A percentile compares a stretch with the other conserved stretches of the same genome.
These are phyloP conservation scores for Schizosaccharomyces lindneri DNA, from an alignment of 805 yeast genomes.

Conservation along the genomic window DNA sequence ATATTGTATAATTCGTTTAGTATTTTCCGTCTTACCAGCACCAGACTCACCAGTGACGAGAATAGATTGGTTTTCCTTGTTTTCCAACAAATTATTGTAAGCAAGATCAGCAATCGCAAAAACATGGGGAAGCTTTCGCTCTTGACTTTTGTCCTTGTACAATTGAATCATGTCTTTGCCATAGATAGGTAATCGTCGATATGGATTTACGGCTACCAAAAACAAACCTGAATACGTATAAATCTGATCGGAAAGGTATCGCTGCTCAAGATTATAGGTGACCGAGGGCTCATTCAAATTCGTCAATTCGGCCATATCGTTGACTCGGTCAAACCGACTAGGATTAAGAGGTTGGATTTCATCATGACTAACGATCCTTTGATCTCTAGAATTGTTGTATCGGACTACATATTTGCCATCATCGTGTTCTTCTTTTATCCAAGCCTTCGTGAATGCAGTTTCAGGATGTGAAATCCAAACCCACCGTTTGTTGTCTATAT, in stretches of 20 bases:
- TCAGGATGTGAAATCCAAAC: slow-evolving; percentile 57
- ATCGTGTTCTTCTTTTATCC: slow-evolving; percentile 18
- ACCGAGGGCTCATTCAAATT: slow-evolving; percentile 88
- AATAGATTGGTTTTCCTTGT: slow-evolving; percentile 61
- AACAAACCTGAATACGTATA: slow-evolving; percentile 80
- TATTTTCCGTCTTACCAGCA: slow-evolving; percentile 95
- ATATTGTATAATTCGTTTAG: slow-evolving; percentile 82
- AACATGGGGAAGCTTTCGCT: slow-evolving; percentile 53
- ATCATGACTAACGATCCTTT: not conserved
- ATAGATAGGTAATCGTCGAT: slow-evolving; percentile 49
- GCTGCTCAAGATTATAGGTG: slow-evolving; percentile 50
- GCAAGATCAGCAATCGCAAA: slow-evolving; percentile 78
- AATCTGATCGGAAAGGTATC: slow-evolving; percentile 57
- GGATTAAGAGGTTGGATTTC: slow-evolving; percentile 43
- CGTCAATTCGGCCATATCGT: slow-evolving; percentile 89
- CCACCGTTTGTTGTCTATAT: slow-evolving; percentile 26
- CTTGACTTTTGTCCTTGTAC: slow-evolving; percentile 26
- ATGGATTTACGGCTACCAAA: slow-evolving; percentile 87
- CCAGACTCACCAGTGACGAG: slow-evolving; percentile 98
- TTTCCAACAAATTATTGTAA: slow-evolving; percentile 42
- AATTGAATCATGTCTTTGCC: slow-evolving; percentile 28
- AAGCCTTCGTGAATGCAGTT: slow-evolving; percentile 35
- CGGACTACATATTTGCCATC: not conserved
- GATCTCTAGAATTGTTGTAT: not conserved
- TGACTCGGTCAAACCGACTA: slow-evolving; percentile 63